Evolutionary conservation across 75 land plant genomes (phyloP), one percentile per base, ranked within the genome.

Genomic region (Isoetes taiwanensis): DNA sequence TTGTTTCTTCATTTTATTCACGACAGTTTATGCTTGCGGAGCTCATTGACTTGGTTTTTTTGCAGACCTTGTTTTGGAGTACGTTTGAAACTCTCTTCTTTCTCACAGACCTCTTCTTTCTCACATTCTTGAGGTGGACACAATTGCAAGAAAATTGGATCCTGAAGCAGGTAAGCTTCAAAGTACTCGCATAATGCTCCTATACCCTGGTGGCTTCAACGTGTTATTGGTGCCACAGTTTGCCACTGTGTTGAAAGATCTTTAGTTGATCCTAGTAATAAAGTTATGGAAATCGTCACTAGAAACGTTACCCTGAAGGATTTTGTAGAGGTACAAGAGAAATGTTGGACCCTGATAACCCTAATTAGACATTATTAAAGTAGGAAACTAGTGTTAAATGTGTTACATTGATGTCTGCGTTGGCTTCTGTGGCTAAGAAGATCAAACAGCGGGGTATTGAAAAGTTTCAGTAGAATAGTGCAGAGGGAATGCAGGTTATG

Each of bases 391-490:
- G 78, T 57, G 84, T 93, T 20, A 50, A 72, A 2, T 84, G 93
- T 37, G 67, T 70, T 48, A 75, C 95, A 4, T 57, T 81, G 26
- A n/a, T n/a, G n/a, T 79, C 95, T 17, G 85, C 81, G 1, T 38
- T 93, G 32, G 94, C 94, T 25, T 75, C 95, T 26, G 61, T 93
- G 70, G 98, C 96, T 9, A 89, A 75, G 71, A 87, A 81, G 74
- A 72, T 93, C 16, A 95, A 93, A 80, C 86, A 81, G 66, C 65
- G 78, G 28, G 84, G 96, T 61, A 91, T 82, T 1, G 99, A 94
- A 54, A 77, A 50, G 59, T 84, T 88, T 42, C 57, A 71, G 77
- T 89, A 88, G 71, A 93, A 93, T 62, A 93, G 90, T 64, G 75
- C 55, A 9, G 82, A 81, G 56, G 99, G 99, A 9, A 56, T 89